Evolutionary conservation across 768 basidiomycete genomes (phyloP).

Genomic region (Russula emetica): DNA sequence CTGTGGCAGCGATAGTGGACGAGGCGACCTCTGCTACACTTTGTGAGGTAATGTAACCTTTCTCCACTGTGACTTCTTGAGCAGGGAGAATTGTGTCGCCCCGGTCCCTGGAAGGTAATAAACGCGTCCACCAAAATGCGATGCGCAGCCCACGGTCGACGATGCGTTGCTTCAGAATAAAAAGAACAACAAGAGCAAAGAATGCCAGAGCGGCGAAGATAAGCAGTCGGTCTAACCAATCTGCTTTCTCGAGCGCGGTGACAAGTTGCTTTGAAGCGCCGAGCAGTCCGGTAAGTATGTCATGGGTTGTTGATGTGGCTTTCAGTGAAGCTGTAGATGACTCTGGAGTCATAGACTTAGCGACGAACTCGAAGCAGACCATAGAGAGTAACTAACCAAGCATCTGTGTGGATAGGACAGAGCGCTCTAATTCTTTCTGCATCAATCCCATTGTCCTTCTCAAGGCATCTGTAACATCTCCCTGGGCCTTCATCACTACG

Average conservation of each 20-base stretch:
- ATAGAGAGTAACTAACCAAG: constrained; percentile 50
- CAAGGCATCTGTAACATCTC: constrained; percentile 83
- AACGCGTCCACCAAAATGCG: constrained; percentile 85
- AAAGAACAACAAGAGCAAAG: constrained; percentile 79
- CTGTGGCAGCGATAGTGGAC: constrained; percentile 5
- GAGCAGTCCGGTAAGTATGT: constrained; percentile 66
- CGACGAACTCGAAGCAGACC: not conserved
- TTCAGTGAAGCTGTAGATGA: constrained; percentile 72
- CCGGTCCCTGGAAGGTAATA: constrained; percentile 43
- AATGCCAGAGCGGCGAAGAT: constrained; percentile 76
- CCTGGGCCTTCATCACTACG: constrained; percentile 80
- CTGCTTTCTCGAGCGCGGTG: constrained; percentile 81
- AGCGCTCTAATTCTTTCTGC: constrained; percentile 89
- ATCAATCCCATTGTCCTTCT: constrained; percentile 80
- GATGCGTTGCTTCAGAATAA: constrained; percentile 84
- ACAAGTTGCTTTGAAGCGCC: constrained; percentile 80
- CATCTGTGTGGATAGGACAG: constrained; percentile 80
- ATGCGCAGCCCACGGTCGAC: constrained; percentile 73
- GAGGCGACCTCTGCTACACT: constrained; percentile 2
- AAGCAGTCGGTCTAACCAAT: constrained; percentile 87
- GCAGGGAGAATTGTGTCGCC: not conserved
- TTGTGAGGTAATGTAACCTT: not conserved
- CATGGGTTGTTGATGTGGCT: constrained; percentile 72
- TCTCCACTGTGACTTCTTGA: constrained; percentile 3
- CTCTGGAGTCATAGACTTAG: constrained; percentile 44